Base-by-base conservation (phyloP, 768 basidiomycete species). In the Kondoa subrosea region DNA sequence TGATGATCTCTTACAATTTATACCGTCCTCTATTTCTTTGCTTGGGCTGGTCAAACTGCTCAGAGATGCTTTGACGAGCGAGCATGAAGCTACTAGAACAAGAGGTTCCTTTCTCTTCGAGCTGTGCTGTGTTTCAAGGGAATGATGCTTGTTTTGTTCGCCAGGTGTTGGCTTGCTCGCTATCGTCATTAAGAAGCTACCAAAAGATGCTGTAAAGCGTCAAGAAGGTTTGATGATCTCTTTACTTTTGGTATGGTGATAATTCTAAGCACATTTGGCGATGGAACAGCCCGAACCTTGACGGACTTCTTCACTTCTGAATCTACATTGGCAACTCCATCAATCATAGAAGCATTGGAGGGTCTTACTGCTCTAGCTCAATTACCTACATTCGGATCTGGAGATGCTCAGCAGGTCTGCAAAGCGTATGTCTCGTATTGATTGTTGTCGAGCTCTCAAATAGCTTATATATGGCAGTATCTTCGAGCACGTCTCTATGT, bases 141-240 rank as follows among this genome's bases (percentile, higher is more conserved):
- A 33, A 15, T 34, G 2, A 21, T 4, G 63, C 64, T 56, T 31
- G 65, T 70, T 29, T 31, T 61, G 61, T 57, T 33, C 3, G n/a
- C 1, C 71, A 99, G 95, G 92, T 34, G 85, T 97, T 25, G 85
- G 85, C 58, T 81, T 97, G 67, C 81, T 99, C 31, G 85, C 91
- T 0, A 78, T 83, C 17, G 82, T 92, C 12, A 78, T 97, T 56
- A 79, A 77, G 26, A 78, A 79, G 65, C 85, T 83, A 71, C 84
- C 87, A 0, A 77, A 78, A 4, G 81, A 82, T 31, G 83, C 81
- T 70, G 78, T 93, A 65, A 91, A 87, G 74, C 81, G 84, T 29
- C 89, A 92, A 79, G 83, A 88, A 67, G 86, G 95, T 93, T 77
- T 66, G 84, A n/a, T n/a, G n/a, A n/a, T 70, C 27, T 25, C 27